Evolutionary conservation across 192 early-diverging fungal species (phyloP).

Genomic region (Dissophora globulifera): DNA sequence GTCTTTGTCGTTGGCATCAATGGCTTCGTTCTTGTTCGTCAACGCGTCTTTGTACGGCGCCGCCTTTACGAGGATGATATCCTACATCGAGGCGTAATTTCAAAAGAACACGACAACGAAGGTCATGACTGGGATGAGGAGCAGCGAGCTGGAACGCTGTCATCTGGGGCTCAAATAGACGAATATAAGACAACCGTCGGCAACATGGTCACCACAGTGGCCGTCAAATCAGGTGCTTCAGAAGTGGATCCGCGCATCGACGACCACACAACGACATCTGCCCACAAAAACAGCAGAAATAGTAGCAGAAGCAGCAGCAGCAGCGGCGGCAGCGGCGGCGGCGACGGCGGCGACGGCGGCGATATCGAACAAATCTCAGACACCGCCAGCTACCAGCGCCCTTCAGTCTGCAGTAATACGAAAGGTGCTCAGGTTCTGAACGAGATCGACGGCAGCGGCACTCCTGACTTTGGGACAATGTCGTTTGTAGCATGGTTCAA

Average conservation of each 20-base stretch:
- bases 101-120: constrained; percentile 8
- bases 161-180: neutral
- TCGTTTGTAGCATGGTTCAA: constrained; percentile 64
- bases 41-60: constrained; percentile 28
- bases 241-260: too few relatives aligned
- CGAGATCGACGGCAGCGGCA: constrained; percentile 40
- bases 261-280: too few relatives aligned
- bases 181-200: too few relatives aligned
- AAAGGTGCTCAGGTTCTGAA: constrained; percentile 21
- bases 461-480: constrained; percentile 36
- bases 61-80: constrained; percentile 22
- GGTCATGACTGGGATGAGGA: constrained; percentile 42
- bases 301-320: too few relatives aligned
- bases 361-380: neutral
- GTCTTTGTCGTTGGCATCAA: constrained; percentile 40
- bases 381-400: neutral
- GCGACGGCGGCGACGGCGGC: too few relatives aligned
- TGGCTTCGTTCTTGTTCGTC: constrained; percentile 28
- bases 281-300: too few relatives aligned
- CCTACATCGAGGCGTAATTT: constrained; percentile 42
- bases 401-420: neutral
- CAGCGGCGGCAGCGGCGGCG: too few relatives aligned
- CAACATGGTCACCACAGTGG: too few relatives aligned
- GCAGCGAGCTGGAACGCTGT: neutral
- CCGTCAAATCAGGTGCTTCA: too few relatives aligned